phyloP scores from a whole-genome alignment of 2,329 filamentous ascomycete genomes.

The Trichoderma sp. region DNA sequence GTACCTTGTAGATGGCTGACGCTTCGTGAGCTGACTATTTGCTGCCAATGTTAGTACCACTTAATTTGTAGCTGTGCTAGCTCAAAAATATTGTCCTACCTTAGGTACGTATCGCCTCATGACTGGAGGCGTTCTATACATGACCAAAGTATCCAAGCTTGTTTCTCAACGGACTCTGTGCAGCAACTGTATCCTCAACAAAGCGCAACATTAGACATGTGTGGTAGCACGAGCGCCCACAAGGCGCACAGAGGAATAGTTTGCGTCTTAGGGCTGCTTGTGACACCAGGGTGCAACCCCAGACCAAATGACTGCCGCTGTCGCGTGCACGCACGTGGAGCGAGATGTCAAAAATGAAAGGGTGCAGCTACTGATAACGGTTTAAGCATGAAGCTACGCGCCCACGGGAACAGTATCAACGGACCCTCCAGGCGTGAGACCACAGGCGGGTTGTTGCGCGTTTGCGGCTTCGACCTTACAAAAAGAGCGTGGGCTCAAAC shows the following conservation, averaged over 20 bases:
- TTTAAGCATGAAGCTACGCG: neutral
- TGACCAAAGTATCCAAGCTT: neutral
- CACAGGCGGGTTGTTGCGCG: neutral
- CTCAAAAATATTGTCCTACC: too few species aligned
- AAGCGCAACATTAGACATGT: constrained; percentile 4
- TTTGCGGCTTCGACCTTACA: constrained; percentile 23
- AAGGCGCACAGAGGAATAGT: neutral
- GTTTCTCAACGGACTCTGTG: neutral
- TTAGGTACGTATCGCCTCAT: neutral
- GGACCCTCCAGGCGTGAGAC: constrained; percentile 13
- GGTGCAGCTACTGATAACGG: neutral
- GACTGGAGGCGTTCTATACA: neutral
- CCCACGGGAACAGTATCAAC: neutral
- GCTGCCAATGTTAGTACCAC: neutral
- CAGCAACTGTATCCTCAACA: neutral
- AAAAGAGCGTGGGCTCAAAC: constrained; percentile 26
- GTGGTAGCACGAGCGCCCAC: constrained; percentile 8
- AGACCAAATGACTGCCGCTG: constrained; percentile 5
- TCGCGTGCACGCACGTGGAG: constrained; percentile 11
- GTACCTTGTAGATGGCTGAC: neutral
- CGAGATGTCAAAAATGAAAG: neutral
- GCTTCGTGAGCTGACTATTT: neutral
- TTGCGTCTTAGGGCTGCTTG: constrained; percentile 13
- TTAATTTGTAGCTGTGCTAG: neutral
- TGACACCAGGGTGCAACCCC: constrained; percentile 9